Conservation (phyloP, 164 flowering plant genomes). For the Brasenia schreberi region DNA sequence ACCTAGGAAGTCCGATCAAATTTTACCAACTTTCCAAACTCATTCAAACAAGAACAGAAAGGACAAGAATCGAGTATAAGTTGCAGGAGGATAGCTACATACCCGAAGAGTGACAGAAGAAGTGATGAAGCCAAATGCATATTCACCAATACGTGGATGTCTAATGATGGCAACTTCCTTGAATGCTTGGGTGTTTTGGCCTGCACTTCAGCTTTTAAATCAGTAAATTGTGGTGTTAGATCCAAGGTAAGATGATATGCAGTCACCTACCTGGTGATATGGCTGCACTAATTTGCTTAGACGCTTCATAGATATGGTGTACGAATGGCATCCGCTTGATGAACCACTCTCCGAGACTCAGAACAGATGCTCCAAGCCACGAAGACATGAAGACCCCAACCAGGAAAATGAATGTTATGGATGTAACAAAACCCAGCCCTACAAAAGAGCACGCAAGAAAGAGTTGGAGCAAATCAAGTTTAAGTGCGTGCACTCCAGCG, state of each 20-base stretch:
- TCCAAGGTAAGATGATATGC: not conserved
- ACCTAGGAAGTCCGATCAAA: not conserved
- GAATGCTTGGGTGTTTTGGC: constrained; percentile 80
- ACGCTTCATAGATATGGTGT: constrained; percentile 68
- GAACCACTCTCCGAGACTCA: constrained; percentile 70
- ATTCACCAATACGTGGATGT: constrained; percentile 92
- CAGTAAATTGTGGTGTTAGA: not conserved
- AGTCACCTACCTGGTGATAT: constrained; percentile 50
- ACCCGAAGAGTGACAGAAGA: constrained; percentile 67
- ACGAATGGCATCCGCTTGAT: constrained; percentile 79
- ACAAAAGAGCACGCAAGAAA: not conserved
- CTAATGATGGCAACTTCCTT: constrained; percentile 91
- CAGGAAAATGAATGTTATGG: constrained; percentile 66
- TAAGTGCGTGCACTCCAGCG: not conserved
- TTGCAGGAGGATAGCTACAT: constrained; percentile 2
- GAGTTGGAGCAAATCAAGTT: not conserved
- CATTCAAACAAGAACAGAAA: not conserved
- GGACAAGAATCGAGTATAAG: not conserved
- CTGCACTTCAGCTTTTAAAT: constrained; percentile 22
- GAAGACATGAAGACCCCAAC: constrained; percentile 84
- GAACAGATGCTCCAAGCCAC: constrained; percentile 73
- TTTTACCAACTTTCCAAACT: not conserved
- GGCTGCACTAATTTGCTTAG: constrained; percentile 76
- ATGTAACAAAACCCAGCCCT: constrained; percentile 75
- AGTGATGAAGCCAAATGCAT: constrained; percentile 90